Conservation (phyloP, 139 green algal species). For the Deuterostichococcus epilithicus region DNA sequence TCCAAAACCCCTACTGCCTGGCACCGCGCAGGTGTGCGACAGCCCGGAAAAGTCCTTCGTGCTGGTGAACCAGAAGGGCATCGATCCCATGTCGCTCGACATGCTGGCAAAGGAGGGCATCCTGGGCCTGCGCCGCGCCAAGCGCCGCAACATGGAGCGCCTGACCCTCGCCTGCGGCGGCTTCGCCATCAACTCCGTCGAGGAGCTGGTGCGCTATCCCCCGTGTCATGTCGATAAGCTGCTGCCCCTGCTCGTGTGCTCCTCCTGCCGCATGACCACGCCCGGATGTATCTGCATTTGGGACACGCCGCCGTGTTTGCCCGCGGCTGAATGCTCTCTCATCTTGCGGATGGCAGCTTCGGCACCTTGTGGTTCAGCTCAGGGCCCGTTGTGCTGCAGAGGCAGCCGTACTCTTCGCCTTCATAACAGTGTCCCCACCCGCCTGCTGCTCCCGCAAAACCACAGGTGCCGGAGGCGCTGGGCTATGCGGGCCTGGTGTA, state of each 20-base stretch:
- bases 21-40: constrained; percentile 78
- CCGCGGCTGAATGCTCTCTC: no score
- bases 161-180: constrained; percentile 91
- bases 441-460: no score
- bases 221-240: no score
- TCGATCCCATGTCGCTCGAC: constrained; percentile 96
- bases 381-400: no score
- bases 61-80: constrained; percentile 99
- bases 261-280: no score
- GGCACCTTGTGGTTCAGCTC: no score
- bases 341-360: no score
- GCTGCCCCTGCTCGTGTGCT: no score
- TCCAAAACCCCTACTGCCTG: neutral
- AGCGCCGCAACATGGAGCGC: constrained; percentile 98
- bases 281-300: no score
- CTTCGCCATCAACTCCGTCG: constrained; percentile 54
- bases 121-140: constrained; percentile 83
- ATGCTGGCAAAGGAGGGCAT: constrained; percentile 94
- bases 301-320: no score
- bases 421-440: constrained; percentile 41
- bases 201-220: constrained; percentile 80
- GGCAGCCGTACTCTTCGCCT: no score
- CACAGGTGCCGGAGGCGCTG: constrained; percentile 12
- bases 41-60: constrained; percentile 82
- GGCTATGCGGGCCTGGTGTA: constrained; percentile 87